phyloP scores from a whole-genome alignment of 2,329 filamentous ascomycete species.

The Aspergillus tubingensis region DNA sequence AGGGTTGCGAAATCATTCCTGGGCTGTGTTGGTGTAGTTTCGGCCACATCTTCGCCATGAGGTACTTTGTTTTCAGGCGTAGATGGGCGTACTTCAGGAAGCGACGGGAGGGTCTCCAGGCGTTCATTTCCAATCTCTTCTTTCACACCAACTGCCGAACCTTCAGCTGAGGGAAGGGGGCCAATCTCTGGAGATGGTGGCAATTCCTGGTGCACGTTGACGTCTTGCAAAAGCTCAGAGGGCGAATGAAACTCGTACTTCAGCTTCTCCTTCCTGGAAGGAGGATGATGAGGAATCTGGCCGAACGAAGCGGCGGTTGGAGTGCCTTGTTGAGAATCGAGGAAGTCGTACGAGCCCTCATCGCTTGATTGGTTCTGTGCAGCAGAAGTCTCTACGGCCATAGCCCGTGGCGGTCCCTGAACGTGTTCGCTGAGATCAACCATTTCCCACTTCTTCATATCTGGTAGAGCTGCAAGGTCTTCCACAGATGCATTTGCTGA shows the following conservation, averaged over 20 bases:
- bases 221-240: conserved; percentile 48
- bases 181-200: conserved; percentile 26
- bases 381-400: conserved; percentile 37
- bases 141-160: conserved; percentile 30
- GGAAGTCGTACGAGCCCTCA: conserved; percentile 45
- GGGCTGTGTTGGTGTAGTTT: conserved; percentile 16
- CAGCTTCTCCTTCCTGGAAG: conserved; percentile 40
- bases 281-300: conserved; percentile 20
- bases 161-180: conserved; percentile 33
- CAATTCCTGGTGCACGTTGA: conserved; percentile 23
- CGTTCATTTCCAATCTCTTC: conserved; percentile 23
- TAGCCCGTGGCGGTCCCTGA: conserved; percentile 26
- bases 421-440: conserved; percentile 26
- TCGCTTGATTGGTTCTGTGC: conserved; percentile 32
- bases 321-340: conserved; percentile 67
- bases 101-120: conserved; percentile 20
- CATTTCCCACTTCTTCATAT: conserved; percentile 35
- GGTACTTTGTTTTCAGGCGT: conserved; percentile 20
- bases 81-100: conserved; percentile 19
- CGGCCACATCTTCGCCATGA: conserved; percentile 15
- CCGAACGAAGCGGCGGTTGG: conserved; percentile 62
- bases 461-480: conserved; percentile 35
- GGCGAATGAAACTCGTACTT: conserved; percentile 52
- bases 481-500: conserved; percentile 51
- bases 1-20: background rate